These are phyloP conservation scores for Auricularia sp. DNA, from an alignment of 768 basidiomycete species.

Conservation along the genomic window DNA sequence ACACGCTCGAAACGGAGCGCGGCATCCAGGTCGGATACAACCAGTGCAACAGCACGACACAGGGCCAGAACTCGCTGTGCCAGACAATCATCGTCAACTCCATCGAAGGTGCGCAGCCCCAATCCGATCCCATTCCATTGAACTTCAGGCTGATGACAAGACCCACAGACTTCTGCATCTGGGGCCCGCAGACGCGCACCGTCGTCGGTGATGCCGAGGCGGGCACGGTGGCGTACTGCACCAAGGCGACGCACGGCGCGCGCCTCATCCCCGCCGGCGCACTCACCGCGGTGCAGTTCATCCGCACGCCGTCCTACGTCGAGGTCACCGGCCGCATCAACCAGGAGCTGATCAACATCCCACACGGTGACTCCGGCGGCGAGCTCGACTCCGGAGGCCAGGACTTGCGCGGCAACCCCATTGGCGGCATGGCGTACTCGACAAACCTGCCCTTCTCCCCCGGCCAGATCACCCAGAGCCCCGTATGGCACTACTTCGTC, in stretches of 20 bases:
- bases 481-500: constrained; percentile 66
- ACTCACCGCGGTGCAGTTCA: constrained; percentile 52
- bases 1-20: constrained; percentile 22
- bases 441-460: constrained; percentile 36
- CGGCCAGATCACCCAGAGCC: constrained; percentile 21
- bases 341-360: constrained; percentile 47
- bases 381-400: constrained; percentile 33
- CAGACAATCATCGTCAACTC: constrained; percentile 62
- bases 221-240: constrained; percentile 67
- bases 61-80: constrained; percentile 50
- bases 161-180: constrained; percentile 55
- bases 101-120: constrained; percentile 21
- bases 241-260: constrained; percentile 56
- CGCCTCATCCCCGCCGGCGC: constrained; percentile 60
- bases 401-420: constrained; percentile 23
- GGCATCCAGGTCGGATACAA: constrained; percentile 20
- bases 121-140: constrained; percentile 16
- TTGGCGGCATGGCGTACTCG: constrained; percentile 44
- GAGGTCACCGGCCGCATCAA: constrained; percentile 55
- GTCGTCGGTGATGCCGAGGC: constrained; percentile 58
- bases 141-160: background rate
- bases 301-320: constrained; percentile 47
- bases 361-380: constrained; percentile 50
- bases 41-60: constrained; percentile 55
- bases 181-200: constrained; percentile 43